Conservation (phyloP, 2,329 filamentous ascomycete species). For the Fusarium haematococcum region DNA sequence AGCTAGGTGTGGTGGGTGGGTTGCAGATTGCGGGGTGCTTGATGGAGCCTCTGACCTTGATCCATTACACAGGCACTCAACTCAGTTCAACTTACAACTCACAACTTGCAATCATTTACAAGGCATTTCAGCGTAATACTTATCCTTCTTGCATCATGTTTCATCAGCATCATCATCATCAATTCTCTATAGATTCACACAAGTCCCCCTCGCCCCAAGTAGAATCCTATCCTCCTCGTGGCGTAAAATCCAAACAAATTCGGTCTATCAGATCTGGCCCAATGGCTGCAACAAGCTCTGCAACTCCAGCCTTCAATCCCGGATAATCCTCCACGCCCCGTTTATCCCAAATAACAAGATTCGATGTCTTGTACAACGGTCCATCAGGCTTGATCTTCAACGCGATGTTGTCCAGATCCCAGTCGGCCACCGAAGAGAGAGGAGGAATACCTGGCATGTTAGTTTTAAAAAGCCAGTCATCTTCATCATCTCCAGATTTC, state of each 20-base stretch:
- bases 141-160: neutral
- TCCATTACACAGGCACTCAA: neutral
- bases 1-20: slow-evolving; percentile 28
- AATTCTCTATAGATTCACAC: neutral
- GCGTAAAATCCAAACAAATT: slow-evolving; percentile 68
- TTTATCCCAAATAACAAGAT: slow-evolving; percentile 71
- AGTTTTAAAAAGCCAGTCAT: slow-evolving; percentile 64
- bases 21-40: slow-evolving; percentile 35
- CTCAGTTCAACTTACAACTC: neutral
- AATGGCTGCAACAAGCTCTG: slow-evolving; percentile 74
- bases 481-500: slow-evolving; percentile 18
- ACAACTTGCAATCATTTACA: neutral
- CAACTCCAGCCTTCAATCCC: slow-evolving; percentile 71
- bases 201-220: neutral
- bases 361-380: slow-evolving; percentile 56
- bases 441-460: slow-evolving; percentile 76
- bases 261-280: slow-evolving; percentile 69
- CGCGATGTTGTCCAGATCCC: slow-evolving; percentile 70
- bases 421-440: slow-evolving; percentile 61
- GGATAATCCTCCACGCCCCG: slow-evolving; percentile 61
- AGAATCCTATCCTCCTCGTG: slow-evolving; percentile 1
- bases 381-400: slow-evolving; percentile 59
- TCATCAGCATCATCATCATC: neutral
- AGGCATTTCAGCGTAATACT: neutral
- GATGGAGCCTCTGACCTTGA: neutral